Conservation (phyloP, 2,329 filamentous ascomycete species). For the Cryphonectria radicalis region DNA sequence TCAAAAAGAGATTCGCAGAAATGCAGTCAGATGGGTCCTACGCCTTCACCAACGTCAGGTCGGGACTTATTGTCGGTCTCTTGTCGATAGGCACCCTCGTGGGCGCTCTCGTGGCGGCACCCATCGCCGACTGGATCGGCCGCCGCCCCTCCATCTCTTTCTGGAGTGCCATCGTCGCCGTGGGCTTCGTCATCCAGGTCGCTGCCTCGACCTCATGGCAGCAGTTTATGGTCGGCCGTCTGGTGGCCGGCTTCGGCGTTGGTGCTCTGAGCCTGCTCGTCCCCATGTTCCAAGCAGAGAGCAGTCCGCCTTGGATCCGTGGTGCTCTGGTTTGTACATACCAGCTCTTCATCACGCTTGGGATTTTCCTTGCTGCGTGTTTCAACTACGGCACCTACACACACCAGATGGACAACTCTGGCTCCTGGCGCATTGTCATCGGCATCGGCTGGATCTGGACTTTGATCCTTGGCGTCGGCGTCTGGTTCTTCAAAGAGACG, state of each 20-base stretch:
- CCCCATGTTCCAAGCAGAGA: constrained; percentile 77
- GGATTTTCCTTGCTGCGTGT: constrained; percentile 64
- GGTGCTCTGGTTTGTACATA: constrained; percentile 69
- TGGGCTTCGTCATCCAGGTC: constrained; percentile 72
- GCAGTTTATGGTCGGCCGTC: constrained; percentile 68
- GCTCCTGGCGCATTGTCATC: constrained; percentile 65
- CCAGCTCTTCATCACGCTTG: constrained; percentile 74
- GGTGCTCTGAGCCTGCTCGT: constrained; percentile 67
- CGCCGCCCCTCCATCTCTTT: constrained; percentile 65
- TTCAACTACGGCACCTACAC: constrained; percentile 65
- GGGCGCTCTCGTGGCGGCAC: constrained; percentile 63
- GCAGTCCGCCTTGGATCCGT: constrained; percentile 67
- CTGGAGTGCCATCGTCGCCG: constrained; percentile 62
- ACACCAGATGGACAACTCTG: constrained; percentile 49
- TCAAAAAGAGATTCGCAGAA: constrained; percentile 55
- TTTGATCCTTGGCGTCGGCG: constrained; percentile 51
- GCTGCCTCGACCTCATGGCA: constrained; percentile 60
- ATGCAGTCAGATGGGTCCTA: constrained; percentile 42
- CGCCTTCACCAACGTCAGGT: constrained; percentile 56
- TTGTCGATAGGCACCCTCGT: constrained; percentile 64
- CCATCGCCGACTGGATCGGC: constrained; percentile 67
- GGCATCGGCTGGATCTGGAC: constrained; percentile 57
- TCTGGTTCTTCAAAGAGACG: constrained; percentile 57
- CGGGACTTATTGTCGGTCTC: constrained; percentile 63
- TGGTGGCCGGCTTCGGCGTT: constrained; percentile 69